Conservation (phyloP, 1,139 yeast species). For the Groenewaldozyma auringiensis region DNA sequence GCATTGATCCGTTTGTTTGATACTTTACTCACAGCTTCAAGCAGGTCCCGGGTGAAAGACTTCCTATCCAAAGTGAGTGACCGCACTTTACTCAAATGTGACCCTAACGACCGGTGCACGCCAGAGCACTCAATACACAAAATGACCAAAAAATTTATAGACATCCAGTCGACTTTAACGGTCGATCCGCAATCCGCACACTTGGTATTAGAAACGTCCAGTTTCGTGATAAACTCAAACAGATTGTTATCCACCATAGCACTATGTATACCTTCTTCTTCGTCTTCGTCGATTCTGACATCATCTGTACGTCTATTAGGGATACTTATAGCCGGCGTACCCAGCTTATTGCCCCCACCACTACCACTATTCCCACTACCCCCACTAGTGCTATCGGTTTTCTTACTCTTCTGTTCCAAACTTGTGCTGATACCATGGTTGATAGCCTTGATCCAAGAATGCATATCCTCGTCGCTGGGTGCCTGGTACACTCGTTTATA, state of each 20-base stretch:
- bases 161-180: conserved; percentile 74
- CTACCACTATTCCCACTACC: neutral
- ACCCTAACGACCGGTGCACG: conserved; percentile 67
- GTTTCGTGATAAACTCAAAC: conserved; percentile 16
- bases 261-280: too few relatives aligned
- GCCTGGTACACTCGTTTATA: conserved; percentile 77
- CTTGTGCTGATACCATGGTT: conserved; percentile 32
- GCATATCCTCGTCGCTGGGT: conserved; percentile 58
- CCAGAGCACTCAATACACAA: conserved; percentile 79
- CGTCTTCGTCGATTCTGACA: neutral
- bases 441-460: conserved; percentile 58
- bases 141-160: conserved; percentile 63
- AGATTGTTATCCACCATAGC: conserved; percentile 8
- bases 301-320: neutral
- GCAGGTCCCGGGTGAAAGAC: conserved; percentile 56
- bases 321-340: neutral
- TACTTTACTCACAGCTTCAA: conserved; percentile 49
- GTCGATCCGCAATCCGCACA: conserved; percentile 79
- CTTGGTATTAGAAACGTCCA: conserved; percentile 47
- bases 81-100: conserved; percentile 66
- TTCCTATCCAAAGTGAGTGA: conserved; percentile 69
- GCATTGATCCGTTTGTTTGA: conserved; percentile 60
- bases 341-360: neutral
- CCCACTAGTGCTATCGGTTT: neutral
- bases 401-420: neutral